Percentiles rank a stretch among this genome's conserved stretches.
Conservation (phyloP, 2,329 filamentous ascomycete species). For the Rhexocercosporidium sp. region DNA sequence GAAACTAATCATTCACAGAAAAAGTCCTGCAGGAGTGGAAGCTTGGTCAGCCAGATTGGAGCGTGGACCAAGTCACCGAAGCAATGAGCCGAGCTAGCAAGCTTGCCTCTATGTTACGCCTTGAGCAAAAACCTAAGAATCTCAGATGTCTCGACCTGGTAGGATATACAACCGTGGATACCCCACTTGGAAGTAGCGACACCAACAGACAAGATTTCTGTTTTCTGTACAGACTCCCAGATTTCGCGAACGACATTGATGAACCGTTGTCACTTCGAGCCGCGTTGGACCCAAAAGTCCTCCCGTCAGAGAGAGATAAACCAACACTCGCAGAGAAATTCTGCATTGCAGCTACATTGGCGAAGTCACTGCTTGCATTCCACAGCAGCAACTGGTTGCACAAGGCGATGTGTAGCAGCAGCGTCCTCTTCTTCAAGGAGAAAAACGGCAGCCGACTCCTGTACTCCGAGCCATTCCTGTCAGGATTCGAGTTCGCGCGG, state of each 20-base stretch:
- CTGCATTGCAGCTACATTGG: background rate
- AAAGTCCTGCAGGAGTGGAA: too few species aligned
- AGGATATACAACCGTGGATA: background rate
- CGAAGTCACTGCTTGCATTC: background rate
- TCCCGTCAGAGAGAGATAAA: background rate
- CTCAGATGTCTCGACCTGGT: background rate
- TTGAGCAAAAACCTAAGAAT: too few species aligned
- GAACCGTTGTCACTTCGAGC: background rate
- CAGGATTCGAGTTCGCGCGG: background rate
- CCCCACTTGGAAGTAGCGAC: background rate
- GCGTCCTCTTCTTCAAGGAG: background rate
- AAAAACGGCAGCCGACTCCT: background rate
- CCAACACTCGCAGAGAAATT: background rate
- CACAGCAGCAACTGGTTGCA: constrained; percentile 3
- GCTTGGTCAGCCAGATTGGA: too few species aligned
- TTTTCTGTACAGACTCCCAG: background rate
- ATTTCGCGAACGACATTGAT: background rate
- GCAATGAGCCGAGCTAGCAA: too few species aligned
- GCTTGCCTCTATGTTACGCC: too few species aligned
- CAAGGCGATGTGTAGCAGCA: background rate
- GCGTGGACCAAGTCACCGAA: too few species aligned
- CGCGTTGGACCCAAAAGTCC: background rate
- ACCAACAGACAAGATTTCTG: background rate
- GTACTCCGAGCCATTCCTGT: background rate
- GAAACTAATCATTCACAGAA: too few species aligned